A percentile compares a stretch with the other conserved stretches of the same genome.
phyloP scores from a whole-genome alignment of 1,139 yeast genomes.

The Pichia sp. region DNA sequence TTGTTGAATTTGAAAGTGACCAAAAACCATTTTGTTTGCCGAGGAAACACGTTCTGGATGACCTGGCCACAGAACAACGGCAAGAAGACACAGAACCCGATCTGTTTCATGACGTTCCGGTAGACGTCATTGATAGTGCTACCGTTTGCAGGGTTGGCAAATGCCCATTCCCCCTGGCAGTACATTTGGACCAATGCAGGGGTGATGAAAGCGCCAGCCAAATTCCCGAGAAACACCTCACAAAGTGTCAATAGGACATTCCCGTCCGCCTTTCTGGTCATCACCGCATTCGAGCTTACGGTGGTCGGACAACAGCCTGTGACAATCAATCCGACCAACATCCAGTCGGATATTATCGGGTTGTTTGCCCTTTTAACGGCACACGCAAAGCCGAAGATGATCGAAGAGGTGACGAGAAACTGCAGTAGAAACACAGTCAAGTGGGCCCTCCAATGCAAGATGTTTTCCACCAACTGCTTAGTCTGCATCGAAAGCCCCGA shows the following conservation, averaged over 20 bases:
- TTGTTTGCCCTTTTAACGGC: slow-evolving; percentile 60
- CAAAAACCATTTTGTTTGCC: slow-evolving; percentile 55
- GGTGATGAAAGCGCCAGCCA: slow-evolving; percentile 77
- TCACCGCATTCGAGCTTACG: slow-evolving; percentile 79
- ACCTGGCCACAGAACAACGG: slow-evolving; percentile 83
- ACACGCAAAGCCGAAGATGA: slow-evolving; percentile 65
- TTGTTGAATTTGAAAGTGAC: slow-evolving; percentile 58
- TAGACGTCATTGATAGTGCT: slow-evolving; percentile 53
- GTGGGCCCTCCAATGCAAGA: slow-evolving; percentile 79
- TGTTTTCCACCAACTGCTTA: slow-evolving; percentile 50
- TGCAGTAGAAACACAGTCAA: slow-evolving; percentile 60
- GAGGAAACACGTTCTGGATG: slow-evolving; percentile 62
- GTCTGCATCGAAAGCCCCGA: slow-evolving; percentile 77
- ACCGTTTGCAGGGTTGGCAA: slow-evolving; percentile 71
- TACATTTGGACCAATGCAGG: slow-evolving; percentile 79
- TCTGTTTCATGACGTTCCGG: slow-evolving; percentile 75
- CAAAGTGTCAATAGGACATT: slow-evolving; percentile 74
- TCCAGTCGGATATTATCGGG: slow-evolving; percentile 58
- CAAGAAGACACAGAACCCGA: slow-evolving; percentile 74
- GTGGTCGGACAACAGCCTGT: slow-evolving; percentile 89
- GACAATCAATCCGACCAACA: slow-evolving; percentile 71
- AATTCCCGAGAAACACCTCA: slow-evolving; percentile 79
- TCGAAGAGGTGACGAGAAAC: slow-evolving; percentile 68
- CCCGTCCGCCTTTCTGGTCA: slow-evolving; percentile 66
- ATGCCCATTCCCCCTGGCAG: slow-evolving; percentile 52